These are phyloP conservation scores for Scheffersomyces ergatensis DNA, from an alignment of 805 yeast species.

Conservation along the genomic window DNA sequence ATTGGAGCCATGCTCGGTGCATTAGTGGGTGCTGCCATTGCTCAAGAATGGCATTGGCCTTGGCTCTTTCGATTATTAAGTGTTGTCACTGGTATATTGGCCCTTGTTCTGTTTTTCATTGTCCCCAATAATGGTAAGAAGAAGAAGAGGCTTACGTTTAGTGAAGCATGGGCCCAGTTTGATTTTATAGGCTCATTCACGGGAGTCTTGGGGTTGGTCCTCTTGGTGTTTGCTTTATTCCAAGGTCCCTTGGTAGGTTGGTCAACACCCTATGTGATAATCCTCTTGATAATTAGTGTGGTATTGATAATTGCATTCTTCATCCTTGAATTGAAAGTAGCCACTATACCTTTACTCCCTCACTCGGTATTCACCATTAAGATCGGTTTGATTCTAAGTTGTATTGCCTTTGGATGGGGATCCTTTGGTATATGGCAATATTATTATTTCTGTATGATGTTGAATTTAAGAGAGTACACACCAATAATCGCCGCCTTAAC, in stretches of 20 bases:
- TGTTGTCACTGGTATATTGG: conserved; percentile 33
- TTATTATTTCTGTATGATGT: conserved; percentile 53
- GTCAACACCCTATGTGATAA: conserved; percentile 56
- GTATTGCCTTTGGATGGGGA: conserved; percentile 70
- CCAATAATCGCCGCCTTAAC: conserved; percentile 33
- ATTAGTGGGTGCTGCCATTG: conserved; percentile 47
- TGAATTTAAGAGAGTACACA: conserved; percentile 48
- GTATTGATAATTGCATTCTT: conserved; percentile 39
- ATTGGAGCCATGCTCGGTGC: conserved; percentile 59
- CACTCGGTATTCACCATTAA: conserved; percentile 42
- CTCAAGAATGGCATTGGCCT: conserved; percentile 53
- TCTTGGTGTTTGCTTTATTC: conserved; percentile 69
- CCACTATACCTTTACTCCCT: conserved; percentile 55
- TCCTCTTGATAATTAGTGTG: conserved; percentile 53
- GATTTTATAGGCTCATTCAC: conserved; percentile 34
- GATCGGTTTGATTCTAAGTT: conserved; percentile 46
- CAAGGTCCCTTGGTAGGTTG: conserved; percentile 77
- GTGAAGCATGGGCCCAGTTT: conserved; percentile 9
- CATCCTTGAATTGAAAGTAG: conserved; percentile 44
- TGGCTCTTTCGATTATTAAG: conserved; percentile 55
- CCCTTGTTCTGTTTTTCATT: conserved; percentile 27
- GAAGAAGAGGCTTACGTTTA: conserved; percentile 6
- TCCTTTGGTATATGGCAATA: conserved; percentile 74
- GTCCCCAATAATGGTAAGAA: conserved; percentile 28
- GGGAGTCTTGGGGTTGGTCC: conserved; percentile 59